Base-by-base conservation (phyloP, 1,284 basidiomycete genomes). In the Schizophyllum commune region DNA sequence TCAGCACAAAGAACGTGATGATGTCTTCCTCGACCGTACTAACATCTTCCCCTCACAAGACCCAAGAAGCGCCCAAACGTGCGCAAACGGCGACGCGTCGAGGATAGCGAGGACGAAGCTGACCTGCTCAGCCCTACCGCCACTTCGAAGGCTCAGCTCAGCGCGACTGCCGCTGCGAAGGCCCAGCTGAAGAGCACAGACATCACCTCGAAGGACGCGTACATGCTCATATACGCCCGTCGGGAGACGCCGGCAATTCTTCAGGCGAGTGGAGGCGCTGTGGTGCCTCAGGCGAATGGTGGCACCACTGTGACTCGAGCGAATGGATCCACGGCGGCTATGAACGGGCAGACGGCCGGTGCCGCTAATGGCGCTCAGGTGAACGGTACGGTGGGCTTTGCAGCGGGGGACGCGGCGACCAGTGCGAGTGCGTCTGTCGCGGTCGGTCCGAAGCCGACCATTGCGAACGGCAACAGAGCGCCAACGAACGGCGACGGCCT, bases 151-250 rank as follows among this genome's bases (percentile, higher is more conserved):
- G 2, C 5, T 27, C 27, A 27, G 27, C 27, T 27, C 27, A 27
- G 27, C 27, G 27, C n/a, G n/a, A n/a, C n/a, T n/a, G n/a, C n/a
- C n/a, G n/a, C 27, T 5, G 27, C 27, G 27, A 27, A 5, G 27
- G 27, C 27, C 27, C 27, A 27, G 53, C 53, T 55, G 4, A 21
- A 27, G 19, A 55, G 15, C 57, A 69, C 73, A 65, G 58, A 68
- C 22, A 76, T 85, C 62, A 78, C 81, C 0, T 94, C 92, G 0
- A 89, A 83, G 71, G 92, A 95, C 66, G 92, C 92, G 22, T 96
- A 97, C 74, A 95, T 96, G 93, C 81, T 96, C 51, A 87, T 97
- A 58, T 97, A 96, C 73, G 82, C 83, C 52, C 82, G 83, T 8
- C 77, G 72, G 66, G 68, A 72, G 56, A 55, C 58, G 15, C 64